Percentiles rank a stretch among this genome's conserved stretches.
Evolutionary conservation across 805 yeast genomes (phyloP).

Genomic region (Starmerella floris): DNA sequence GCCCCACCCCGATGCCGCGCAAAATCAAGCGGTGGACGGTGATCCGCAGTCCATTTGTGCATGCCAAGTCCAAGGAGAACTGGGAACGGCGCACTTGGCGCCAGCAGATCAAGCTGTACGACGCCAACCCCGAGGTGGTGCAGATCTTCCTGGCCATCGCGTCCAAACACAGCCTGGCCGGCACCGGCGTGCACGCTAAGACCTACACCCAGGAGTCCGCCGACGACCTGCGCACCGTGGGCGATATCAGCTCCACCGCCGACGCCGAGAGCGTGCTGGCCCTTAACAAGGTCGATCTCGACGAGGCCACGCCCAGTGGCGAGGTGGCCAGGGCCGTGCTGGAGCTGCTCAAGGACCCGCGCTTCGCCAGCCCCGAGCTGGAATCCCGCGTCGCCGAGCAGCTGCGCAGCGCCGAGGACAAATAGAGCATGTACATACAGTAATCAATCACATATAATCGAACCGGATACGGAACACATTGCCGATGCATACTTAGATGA

Average conservation of each 20-base stretch:
- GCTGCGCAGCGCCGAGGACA: not conserved
- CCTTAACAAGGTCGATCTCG: conserved; percentile 23
- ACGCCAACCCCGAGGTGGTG: conserved; percentile 70
- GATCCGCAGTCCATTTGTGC: conserved; percentile 82
- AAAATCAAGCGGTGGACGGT: conserved; percentile 86
- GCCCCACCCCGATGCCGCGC: conserved; percentile 54
- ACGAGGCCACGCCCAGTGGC: conserved; percentile 24
- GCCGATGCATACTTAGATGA: too few relatives aligned
- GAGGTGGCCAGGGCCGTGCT: conserved; percentile 54
- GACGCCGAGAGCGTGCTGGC: conserved; percentile 21
- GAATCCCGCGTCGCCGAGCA: conserved; percentile 8
- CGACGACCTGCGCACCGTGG: conserved; percentile 28
- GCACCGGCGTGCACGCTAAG: conserved; percentile 71
- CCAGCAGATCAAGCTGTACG: conserved; percentile 62
- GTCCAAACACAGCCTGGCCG: conserved; percentile 61
- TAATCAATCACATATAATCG: not conserved
- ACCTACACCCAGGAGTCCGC: conserved; percentile 41
- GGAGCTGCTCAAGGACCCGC: conserved; percentile 55
- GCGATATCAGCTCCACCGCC: conserved; percentile 16
- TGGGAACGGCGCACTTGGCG: conserved; percentile 78
- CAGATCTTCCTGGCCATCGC: conserved; percentile 71
- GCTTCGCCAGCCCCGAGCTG: conserved; percentile 9
- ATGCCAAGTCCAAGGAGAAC: conserved; percentile 88
- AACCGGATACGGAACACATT: too few relatives aligned
- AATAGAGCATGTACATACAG: not conserved